Conservation (phyloP, 1,284 basidiomycete genomes). For the Trametes versicolor region DNA sequence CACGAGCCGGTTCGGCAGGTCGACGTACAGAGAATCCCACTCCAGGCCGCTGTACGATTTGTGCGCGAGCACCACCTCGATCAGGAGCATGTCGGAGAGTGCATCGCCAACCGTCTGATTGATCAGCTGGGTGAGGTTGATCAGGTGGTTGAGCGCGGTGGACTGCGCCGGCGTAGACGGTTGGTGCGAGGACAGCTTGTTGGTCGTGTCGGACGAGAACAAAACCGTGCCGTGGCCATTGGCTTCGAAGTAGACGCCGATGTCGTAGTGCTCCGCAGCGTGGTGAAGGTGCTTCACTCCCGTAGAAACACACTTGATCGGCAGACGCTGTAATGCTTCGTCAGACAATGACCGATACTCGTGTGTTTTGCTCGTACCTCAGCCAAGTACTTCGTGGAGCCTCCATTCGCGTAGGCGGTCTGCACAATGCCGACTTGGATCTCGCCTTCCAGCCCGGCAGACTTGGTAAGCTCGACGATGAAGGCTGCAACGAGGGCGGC, state of each 20-base stretch:
- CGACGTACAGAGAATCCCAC: constrained; percentile 95
- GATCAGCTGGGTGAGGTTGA: constrained; percentile 86
- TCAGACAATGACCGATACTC: constrained; percentile 8
- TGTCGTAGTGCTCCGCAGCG: constrained; percentile 92
- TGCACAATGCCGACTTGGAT: constrained; percentile 95
- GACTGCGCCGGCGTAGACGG: constrained; percentile 84
- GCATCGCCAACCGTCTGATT: constrained; percentile 99
- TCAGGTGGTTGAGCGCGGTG: constrained; percentile 81
- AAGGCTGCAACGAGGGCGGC: constrained; percentile 94
- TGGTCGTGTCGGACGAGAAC: constrained; percentile 83
- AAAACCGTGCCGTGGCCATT: constrained; percentile 99
- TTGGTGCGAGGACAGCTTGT: constrained; percentile 67
- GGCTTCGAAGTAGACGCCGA: constrained; percentile 99
- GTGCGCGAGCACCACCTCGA: constrained; percentile 92
- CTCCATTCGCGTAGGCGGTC: constrained; percentile 99
- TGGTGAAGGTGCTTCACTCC: constrained; percentile 99
- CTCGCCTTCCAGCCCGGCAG: constrained; percentile 77
- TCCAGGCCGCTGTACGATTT: constrained; percentile 85
- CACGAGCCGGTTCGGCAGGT: constrained; percentile 96
- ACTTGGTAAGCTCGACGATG: constrained; percentile 90
- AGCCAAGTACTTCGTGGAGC: constrained; percentile 91
- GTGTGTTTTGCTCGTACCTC: constrained; percentile 60
- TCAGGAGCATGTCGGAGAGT: constrained; percentile 95
- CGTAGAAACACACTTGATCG: constrained; percentile 95
- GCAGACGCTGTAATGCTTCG: constrained; percentile 70